phyloP scores from a whole-genome alignment of 768 basidiomycete species.

The Hygrophoropsis aurantiaca region DNA sequence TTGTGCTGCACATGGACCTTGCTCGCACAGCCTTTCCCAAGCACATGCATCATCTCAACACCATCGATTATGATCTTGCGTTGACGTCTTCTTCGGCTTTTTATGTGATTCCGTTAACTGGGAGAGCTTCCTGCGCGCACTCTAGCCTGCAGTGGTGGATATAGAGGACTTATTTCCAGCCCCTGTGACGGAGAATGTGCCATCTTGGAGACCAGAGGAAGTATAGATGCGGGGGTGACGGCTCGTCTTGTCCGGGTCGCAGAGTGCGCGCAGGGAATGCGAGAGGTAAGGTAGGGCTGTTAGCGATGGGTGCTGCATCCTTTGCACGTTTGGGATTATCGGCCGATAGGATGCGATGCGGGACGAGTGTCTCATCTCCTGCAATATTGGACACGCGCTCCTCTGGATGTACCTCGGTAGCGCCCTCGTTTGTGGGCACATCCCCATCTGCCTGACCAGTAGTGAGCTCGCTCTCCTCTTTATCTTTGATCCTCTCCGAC shows the following conservation, averaged over 20 bases:
- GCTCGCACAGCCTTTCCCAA: slow-evolving; percentile 97
- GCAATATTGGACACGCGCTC: slow-evolving; percentile 9
- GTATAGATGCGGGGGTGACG: slow-evolving; percentile 61
- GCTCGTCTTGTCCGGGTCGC: slow-evolving; percentile 70
- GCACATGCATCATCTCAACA: slow-evolving; percentile 95
- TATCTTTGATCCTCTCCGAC: slow-evolving; percentile 25
- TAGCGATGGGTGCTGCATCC: slow-evolving; percentile 39
- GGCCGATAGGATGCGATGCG: slow-evolving; percentile 12
- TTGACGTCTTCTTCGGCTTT: slow-evolving; percentile 49
- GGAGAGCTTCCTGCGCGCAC: slow-evolving; percentile 54
- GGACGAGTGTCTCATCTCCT: slow-evolving; percentile 2
- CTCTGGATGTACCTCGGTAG: slow-evolving; percentile 1
- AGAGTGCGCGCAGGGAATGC: slow-evolving; percentile 78
- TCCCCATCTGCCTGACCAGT: slow-evolving; percentile 2
- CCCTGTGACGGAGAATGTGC: slow-evolving; percentile 49
- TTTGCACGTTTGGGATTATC: slow-evolving; percentile 19
- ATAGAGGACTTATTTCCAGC: slow-evolving; percentile 73
- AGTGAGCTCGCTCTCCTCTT: slow-evolving; percentile 16
- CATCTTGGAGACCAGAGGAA: slow-evolving; percentile 50
- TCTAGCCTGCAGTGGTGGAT: slow-evolving; percentile 49
- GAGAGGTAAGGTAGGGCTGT: slow-evolving; percentile 34
- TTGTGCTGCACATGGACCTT: slow-evolving; percentile 92
- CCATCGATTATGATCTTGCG: slow-evolving; percentile 83
- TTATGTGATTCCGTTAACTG: slow-evolving; percentile 49
- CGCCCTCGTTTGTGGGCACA: slow-evolving; percentile 6